Evolutionary conservation across 345 rosid genomes (phyloP).

Genomic region (Eucalyptus grandis): DNA sequence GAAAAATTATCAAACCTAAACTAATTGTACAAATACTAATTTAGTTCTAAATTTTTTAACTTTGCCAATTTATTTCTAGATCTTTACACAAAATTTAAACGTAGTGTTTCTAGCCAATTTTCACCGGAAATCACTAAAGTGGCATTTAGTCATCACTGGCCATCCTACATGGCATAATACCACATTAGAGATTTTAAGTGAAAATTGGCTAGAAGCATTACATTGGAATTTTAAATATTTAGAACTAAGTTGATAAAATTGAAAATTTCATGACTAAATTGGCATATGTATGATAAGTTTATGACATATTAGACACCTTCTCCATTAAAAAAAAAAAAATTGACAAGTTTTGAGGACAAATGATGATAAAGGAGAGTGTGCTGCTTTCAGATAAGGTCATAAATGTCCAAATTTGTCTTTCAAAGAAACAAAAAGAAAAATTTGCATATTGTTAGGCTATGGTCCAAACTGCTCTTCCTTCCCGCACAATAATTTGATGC

Average conservation of each 20-base stretch:
- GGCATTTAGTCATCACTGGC: not conserved
- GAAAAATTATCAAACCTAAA: not conserved
- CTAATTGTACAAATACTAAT: not conserved
- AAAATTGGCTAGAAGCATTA: not conserved
- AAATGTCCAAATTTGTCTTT: not conserved
- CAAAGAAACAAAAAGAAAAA: not conserved
- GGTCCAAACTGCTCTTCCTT: not conserved
- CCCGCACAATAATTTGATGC: not conserved
- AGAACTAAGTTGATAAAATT: not conserved
- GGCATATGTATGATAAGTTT: not conserved
- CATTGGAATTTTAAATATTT: not conserved
- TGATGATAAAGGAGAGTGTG: not conserved
- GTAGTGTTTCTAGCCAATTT: not conserved
- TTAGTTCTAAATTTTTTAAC: not conserved
- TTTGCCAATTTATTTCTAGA: not conserved
- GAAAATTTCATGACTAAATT: not conserved
- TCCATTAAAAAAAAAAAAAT: too few species aligned
- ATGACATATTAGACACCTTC: not conserved
- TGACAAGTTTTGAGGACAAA: not conserved
- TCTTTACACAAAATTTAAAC: not conserved
- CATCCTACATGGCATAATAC: not conserved
- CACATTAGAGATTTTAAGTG: not conserved
- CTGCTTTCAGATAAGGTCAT: not conserved
- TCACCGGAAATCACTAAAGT: accelerated
- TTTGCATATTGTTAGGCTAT: not conserved